These are phyloP conservation scores for Clitoria ternatea DNA, from an alignment of 306 rosid genomes.

Conservation along the genomic window DNA sequence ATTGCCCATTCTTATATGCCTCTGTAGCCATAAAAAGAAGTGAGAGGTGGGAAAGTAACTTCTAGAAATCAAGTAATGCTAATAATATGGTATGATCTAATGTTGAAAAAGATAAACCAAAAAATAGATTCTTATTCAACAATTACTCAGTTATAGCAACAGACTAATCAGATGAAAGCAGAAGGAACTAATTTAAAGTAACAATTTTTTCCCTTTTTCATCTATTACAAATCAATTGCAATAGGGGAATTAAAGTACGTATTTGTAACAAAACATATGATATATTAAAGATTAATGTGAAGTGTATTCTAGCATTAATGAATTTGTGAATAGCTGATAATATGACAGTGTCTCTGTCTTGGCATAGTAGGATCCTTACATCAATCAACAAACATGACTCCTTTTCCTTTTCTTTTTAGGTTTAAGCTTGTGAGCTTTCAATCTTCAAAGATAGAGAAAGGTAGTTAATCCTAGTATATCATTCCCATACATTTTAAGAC, in stretches of 20 bases:
- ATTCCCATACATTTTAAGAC: not conserved
- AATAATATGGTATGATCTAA: not conserved
- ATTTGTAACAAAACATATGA: not conserved
- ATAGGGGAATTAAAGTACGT: not conserved
- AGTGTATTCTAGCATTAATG: not conserved
- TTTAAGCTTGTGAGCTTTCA: not conserved
- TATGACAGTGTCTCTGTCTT: not conserved
- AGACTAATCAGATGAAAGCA: not conserved
- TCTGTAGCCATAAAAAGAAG: slow-evolving; percentile 44
- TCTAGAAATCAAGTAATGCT: not conserved
- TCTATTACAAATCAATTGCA: not conserved
- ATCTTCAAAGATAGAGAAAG: not conserved
- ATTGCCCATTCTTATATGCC: slow-evolving; percentile 76
- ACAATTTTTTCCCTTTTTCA: not conserved
- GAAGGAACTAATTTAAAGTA: not conserved
- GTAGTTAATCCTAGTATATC: not conserved
- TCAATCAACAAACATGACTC: not conserved
- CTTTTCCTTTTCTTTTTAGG: not conserved
- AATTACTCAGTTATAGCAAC: not conserved
- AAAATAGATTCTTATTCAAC: not conserved
- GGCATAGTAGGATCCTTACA: not conserved
- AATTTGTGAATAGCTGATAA: slow-evolving; percentile 10
- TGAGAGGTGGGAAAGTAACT: not conserved
- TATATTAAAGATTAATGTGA: not conserved
- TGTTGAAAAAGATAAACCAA: not conserved